These are phyloP conservation scores for Sugiyamaella pinicola DNA, from an alignment of 1,139 yeast species.

Conservation along the genomic window DNA sequence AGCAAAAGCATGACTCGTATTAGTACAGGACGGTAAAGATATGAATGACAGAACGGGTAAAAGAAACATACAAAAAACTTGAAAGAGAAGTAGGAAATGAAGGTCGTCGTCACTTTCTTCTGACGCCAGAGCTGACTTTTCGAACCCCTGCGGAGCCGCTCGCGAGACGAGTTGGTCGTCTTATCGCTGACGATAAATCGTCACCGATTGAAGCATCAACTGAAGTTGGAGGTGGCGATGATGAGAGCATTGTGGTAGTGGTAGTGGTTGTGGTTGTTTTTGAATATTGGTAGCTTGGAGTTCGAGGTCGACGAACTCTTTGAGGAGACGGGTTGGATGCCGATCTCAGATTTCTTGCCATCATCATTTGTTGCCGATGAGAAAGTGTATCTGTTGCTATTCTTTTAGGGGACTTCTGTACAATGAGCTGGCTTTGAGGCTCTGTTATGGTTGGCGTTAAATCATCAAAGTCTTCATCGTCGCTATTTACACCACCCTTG, in stretches of 20 bases:
- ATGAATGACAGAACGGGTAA: not conserved
- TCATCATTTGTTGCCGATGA: conserved; percentile 29
- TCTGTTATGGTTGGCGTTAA: not conserved
- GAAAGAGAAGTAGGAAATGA: not conserved
- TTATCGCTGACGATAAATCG: conserved; percentile 13
- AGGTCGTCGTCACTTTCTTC: conserved; percentile 8
- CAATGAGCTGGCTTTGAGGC: conserved; percentile 2
- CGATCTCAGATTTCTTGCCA: conserved; percentile 33
- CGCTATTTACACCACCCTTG: conserved; percentile 27
- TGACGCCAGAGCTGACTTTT: conserved; percentile 46
- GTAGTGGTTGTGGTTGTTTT: conserved; percentile 33
- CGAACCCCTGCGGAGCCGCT: conserved; percentile 28
- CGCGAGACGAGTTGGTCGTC: conserved; percentile 31
- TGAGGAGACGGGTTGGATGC: conserved; percentile 34
- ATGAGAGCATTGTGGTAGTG: conserved; percentile 30
- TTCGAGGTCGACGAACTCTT: conserved; percentile 23
- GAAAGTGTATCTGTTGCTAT: conserved; percentile 26
- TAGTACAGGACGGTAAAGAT: not conserved
- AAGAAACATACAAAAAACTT: not conserved
- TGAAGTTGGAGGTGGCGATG: conserved; percentile 26
- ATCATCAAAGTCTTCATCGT: conserved; percentile 27
- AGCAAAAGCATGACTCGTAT: not conserved
- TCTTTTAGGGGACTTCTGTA: conserved; percentile 20
- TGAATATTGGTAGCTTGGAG: conserved; percentile 27
- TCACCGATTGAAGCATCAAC: conserved; percentile 4